phyloP scores from a whole-genome alignment of 2,329 filamentous ascomycete species.

The Tolypocladium cylindrosporum region DNA sequence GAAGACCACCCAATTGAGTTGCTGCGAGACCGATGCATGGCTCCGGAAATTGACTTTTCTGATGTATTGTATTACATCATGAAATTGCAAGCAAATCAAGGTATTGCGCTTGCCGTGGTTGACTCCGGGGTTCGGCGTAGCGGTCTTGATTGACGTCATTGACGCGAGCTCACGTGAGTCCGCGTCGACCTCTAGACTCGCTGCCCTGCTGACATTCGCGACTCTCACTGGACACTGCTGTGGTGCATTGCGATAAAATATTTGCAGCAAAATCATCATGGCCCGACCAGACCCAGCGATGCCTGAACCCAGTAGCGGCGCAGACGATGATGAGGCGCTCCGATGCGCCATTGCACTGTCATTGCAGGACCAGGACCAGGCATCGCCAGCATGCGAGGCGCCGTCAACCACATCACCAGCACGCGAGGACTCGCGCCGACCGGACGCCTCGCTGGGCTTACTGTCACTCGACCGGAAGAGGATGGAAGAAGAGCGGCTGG shows the following conservation, averaged over 20 bases:
- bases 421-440: not conserved
- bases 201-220: not conserved
- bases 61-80: not conserved
- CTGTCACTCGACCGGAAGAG: constrained; percentile 61
- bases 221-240: not conserved
- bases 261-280: not conserved
- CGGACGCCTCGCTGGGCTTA: constrained; percentile 21
- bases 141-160: not conserved
- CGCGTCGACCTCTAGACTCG: constrained; percentile 7
- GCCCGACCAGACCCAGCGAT: constrained; percentile 2
- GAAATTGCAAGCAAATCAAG: not conserved
- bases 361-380: constrained; percentile 23
- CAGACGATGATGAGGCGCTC: constrained; percentile 50
- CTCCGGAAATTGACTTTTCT: not conserved
- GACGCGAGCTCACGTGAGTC: constrained; percentile 15
- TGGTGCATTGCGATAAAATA: not conserved
- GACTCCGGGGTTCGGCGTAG: not conserved
- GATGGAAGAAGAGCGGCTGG: constrained; percentile 79
- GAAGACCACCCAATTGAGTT: not conserved
- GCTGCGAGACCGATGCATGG: not conserved
- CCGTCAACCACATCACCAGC: not conserved
- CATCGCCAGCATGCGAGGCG: not conserved
- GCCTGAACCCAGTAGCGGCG: constrained; percentile 18
- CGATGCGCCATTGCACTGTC: constrained; percentile 51
- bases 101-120: not conserved